phyloP scores from a whole-genome alignment of 208 protist species.

The Jaenimonas drosophilae region DNA sequence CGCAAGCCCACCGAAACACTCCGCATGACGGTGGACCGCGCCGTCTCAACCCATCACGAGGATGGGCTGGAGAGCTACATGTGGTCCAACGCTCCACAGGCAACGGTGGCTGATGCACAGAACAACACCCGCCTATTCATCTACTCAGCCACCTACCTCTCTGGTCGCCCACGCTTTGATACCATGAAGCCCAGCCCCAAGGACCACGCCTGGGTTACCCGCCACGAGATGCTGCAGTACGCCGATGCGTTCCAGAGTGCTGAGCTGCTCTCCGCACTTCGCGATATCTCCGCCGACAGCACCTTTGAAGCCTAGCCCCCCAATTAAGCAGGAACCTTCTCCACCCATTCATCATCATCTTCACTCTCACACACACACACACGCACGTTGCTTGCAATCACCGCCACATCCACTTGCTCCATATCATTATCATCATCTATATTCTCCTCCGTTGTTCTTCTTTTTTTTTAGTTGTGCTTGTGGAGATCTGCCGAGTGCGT shows the following conservation, averaged over 20 bases:
- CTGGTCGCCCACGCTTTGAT: constrained; percentile 57
- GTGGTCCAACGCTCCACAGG: constrained; percentile 80
- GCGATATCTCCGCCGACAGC: constrained; percentile 62
- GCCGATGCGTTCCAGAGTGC: constrained; percentile 31
- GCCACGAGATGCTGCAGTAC: constrained; percentile 63
- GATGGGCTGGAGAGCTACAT: constrained; percentile 50
- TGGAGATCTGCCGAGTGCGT: too few relatives aligned
- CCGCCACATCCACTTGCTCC: neutral
- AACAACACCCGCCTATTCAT: constrained; percentile 52
- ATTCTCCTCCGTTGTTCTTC: neutral
- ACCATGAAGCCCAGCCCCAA: constrained; percentile 24
- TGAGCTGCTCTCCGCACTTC: constrained; percentile 46
- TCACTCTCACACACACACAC: neutral
- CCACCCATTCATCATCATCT: neutral
- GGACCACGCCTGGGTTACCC: constrained; percentile 78
- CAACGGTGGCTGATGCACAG: constrained; percentile 19
- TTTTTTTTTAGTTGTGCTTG: too few relatives aligned
- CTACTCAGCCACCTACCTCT: constrained; percentile 60
- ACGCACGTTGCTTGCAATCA: neutral
- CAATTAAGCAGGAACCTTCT: neutral
- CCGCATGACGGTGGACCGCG: constrained; percentile 58
- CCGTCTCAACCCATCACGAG: constrained; percentile 36
- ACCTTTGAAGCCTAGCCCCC: constrained; percentile 29
- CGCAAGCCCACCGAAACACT: constrained; percentile 42
- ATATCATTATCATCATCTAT: constrained; percentile 1